Percentiles rank a stretch among this genome's conserved stretches.
These are phyloP conservation scores for Curvularia verruculosa DNA, from an alignment of 2,329 filamentous ascomycete species.

Conservation along the genomic window DNA sequence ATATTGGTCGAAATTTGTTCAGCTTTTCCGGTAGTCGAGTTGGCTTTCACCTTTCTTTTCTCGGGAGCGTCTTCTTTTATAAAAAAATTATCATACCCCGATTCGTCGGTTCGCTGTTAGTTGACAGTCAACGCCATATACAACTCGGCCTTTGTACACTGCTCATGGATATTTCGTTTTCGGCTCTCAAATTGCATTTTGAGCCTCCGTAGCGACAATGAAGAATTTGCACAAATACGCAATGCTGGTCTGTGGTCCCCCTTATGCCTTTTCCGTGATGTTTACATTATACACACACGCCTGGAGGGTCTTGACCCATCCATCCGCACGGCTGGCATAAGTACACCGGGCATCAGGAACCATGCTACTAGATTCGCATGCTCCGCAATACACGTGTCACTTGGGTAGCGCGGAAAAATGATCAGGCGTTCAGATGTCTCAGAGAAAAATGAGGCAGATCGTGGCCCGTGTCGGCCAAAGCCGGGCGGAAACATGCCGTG, in stretches of 20 bases:
- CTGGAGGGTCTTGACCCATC: neutral
- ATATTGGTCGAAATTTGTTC: slow-evolving; percentile 18
- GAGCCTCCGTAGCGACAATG: slow-evolving; percentile 26
- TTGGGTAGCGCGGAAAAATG: neutral
- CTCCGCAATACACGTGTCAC: neutral
- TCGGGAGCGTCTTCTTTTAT: slow-evolving; percentile 24
- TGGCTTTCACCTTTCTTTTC: slow-evolving; percentile 20
- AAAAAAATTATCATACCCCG: slow-evolving; percentile 14
- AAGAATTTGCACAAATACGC: slow-evolving; percentile 15
- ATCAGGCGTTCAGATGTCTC: neutral
- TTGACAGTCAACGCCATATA: slow-evolving; percentile 12
- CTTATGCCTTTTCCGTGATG: neutral
- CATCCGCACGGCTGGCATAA: neutral
- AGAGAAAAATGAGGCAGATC: slow-evolving; percentile 2
- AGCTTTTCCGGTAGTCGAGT: slow-evolving; percentile 18
- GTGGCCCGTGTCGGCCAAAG: slow-evolving; percentile 1
- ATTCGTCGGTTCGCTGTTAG: slow-evolving; percentile 15
- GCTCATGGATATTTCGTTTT: slow-evolving; percentile 20
- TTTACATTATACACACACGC: neutral
- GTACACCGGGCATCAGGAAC: neutral
- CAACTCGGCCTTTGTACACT: slow-evolving; percentile 33
- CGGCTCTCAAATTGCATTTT: slow-evolving; percentile 21
- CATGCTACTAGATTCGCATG: neutral
- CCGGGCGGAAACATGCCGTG: neutral
- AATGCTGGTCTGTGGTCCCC: neutral